phyloP scores from a whole-genome alignment of 495 filamentous ascomycete genomes.

The Glonium stellatum region DNA sequence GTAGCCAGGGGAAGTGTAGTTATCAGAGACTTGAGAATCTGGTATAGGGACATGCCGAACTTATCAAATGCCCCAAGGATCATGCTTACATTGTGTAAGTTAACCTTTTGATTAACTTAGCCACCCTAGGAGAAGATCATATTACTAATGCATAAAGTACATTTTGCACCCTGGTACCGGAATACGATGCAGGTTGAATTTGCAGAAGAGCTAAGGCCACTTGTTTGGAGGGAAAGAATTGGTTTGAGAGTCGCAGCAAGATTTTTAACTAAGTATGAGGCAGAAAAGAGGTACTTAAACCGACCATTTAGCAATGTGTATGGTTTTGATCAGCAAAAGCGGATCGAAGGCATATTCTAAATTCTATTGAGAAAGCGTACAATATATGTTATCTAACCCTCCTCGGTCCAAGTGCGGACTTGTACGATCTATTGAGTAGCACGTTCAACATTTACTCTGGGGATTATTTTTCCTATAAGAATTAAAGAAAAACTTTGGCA shows the following conservation, averaged over 20 bases:
- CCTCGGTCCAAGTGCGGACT: too few relatives aligned
- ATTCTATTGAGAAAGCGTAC: not conserved
- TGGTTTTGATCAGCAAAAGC: conserved; percentile 23
- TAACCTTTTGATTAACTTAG: conserved; percentile 7
- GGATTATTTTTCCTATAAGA: too few relatives aligned
- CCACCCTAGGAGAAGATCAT: not conserved
- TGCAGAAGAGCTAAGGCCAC: conserved; percentile 38
- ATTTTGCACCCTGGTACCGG: conserved; percentile 41
- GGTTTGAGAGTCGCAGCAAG: conserved; percentile 11
- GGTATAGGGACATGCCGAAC: conserved; percentile 58
- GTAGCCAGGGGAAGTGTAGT: conserved; percentile 49
- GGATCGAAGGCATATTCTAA: conserved; percentile 14
- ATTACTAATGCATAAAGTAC: conserved; percentile 22
- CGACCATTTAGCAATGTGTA: conserved; percentile 23
- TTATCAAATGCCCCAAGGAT: conserved; percentile 42
- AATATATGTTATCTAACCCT: too few relatives aligned
- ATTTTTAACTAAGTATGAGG: conserved; percentile 10
- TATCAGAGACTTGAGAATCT: conserved; percentile 51
- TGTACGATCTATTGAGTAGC: too few relatives aligned
- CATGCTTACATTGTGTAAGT: conserved; percentile 53
- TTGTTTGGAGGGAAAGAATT: conserved; percentile 15
- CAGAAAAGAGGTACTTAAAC: conserved; percentile 23
- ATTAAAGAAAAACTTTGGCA: too few relatives aligned
- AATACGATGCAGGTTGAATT: conserved; percentile 48
- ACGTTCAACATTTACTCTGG: too few relatives aligned